Evolutionary conservation across 2,329 filamentous ascomycete genomes (phyloP).

Genomic region (Catunica adiposa): DNA sequence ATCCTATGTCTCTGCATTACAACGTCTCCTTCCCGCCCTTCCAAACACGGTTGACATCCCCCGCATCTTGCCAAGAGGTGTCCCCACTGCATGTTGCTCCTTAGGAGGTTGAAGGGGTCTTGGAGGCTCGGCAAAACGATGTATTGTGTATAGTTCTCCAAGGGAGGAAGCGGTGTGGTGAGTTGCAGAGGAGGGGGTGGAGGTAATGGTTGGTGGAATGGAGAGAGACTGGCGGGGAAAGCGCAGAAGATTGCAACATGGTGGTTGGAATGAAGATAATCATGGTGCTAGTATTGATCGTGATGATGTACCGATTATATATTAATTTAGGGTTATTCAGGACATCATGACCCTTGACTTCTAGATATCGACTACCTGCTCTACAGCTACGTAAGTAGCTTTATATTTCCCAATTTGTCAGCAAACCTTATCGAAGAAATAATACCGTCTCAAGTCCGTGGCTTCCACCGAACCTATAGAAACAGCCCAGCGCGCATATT

Average conservation of each 20-base stretch:
- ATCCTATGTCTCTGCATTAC: neutral
- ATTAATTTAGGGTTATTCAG: too few species aligned
- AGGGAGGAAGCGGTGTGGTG: neutral
- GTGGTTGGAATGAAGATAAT: neutral
- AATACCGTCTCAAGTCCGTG: too few species aligned
- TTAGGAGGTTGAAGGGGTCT: neutral
- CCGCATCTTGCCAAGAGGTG: neutral
- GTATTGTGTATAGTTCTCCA: neutral
- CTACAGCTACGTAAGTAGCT: too few species aligned
- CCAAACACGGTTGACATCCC: neutral
- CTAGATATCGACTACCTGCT: too few species aligned
- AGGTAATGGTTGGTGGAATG: neutral
- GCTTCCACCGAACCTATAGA: too few species aligned
- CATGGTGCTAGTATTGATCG: too few species aligned
- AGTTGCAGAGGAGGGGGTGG: neutral
- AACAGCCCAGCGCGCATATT: neutral
- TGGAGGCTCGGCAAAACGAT: neutral
- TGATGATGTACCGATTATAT: too few species aligned
- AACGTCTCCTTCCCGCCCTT: neutral
- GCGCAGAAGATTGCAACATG: neutral
- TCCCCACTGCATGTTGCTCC: neutral
- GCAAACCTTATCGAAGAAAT: too few species aligned
- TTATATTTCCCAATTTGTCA: too few species aligned
- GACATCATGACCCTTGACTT: too few species aligned
- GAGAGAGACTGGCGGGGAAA: neutral